Evolutionary conservation across 1,284 basidiomycete species (phyloP), one percentile per base, ranked within the genome.

Genomic region (Puccinia polysora): DNA sequence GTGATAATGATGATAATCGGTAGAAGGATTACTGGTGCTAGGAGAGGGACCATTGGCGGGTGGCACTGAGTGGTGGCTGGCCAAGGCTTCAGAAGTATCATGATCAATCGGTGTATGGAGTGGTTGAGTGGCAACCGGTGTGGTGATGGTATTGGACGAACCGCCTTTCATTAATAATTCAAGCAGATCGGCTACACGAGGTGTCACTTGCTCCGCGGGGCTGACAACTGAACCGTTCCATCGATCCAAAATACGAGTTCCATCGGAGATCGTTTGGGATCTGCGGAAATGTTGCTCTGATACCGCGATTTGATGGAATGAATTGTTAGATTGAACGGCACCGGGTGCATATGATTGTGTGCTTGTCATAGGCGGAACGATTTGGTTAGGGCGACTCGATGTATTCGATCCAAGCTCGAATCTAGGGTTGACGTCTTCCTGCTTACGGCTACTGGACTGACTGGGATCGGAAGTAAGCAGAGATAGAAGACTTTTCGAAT

Each of bases 141-240:
- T 45, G 10, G 40, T 45, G 40, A n/a, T 45, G 53, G 18, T 32
- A 30, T 6, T 56, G 18, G 53, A 30, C 15, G n/a, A 28, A 56
- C 32, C 18, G 28, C 58, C 58, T 38, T 60, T 60, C 12, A 60
- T 60, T n/a, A 60, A 36, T 20, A 60, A 43, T n/a, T 60, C 58
- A 18, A 60, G 36, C 32, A 60, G 18, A 36, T 60, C 43, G 12
- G 58, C 18, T 12, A 38, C 32, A 38, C 58, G 30, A 60, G 58
- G 58, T n/a, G 58, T 60, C 12, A 60, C 36, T 15, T 30, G 58
- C 36, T 40, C 36, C 18, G 58, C n/a, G 18, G 58, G 36, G 7
- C 28, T 60, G 12, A 36, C 23, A n/a, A n/a, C n/a, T n/a, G n/a
- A n/a, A n/a, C 58, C 36, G 36, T 60, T 56, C 23, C 5, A 56